Conservation (phyloP, 805 yeast genomes). For the Schizosaccharomyces japonicus region DNA sequence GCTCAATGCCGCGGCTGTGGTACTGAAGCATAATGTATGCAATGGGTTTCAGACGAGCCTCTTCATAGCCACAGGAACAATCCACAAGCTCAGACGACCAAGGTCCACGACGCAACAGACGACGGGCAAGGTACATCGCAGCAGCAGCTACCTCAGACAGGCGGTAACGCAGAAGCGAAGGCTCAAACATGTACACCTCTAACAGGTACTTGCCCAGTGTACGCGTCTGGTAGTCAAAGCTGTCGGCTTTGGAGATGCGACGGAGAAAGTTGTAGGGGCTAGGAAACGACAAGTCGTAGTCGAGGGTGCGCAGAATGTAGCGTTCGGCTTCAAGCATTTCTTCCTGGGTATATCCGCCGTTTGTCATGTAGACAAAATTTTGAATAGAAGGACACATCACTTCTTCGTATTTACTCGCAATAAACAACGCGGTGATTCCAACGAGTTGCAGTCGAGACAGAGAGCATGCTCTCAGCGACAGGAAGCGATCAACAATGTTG, state of each 20-base stretch:
- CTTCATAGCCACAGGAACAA: constrained; percentile 70
- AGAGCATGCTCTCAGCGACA: constrained; percentile 53
- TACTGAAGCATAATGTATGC: constrained; percentile 55
- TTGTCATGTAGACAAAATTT: constrained; percentile 82
- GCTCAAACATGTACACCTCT: constrained; percentile 79
- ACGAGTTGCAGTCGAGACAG: constrained; percentile 70
- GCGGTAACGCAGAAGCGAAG: constrained; percentile 58
- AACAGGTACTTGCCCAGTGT: constrained; percentile 81
- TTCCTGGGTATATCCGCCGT: constrained; percentile 57
- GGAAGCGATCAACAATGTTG: constrained; percentile 72
- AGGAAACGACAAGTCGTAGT: constrained; percentile 91
- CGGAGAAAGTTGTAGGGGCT: constrained; percentile 93
- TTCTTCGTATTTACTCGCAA: constrained; percentile 91
- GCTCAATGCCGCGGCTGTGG: constrained; percentile 44
- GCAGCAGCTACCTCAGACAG: constrained; percentile 95
- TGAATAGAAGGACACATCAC: constrained; percentile 82
- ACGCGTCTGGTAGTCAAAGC: constrained; percentile 78
- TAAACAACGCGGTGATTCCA: constrained; percentile 81
- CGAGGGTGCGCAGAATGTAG: constrained; percentile 71
- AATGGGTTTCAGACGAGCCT: constrained; percentile 45
- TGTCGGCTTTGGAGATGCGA: constrained; percentile 86
- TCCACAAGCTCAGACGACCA: constrained; percentile 32
- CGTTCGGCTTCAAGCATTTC: constrained; percentile 75
- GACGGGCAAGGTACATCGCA: constrained; percentile 66
- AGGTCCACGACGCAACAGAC: constrained; percentile 36